Base-by-base conservation (phyloP, 2,329 filamentous ascomycete genomes). In the Claviceps arundinis region DNA sequence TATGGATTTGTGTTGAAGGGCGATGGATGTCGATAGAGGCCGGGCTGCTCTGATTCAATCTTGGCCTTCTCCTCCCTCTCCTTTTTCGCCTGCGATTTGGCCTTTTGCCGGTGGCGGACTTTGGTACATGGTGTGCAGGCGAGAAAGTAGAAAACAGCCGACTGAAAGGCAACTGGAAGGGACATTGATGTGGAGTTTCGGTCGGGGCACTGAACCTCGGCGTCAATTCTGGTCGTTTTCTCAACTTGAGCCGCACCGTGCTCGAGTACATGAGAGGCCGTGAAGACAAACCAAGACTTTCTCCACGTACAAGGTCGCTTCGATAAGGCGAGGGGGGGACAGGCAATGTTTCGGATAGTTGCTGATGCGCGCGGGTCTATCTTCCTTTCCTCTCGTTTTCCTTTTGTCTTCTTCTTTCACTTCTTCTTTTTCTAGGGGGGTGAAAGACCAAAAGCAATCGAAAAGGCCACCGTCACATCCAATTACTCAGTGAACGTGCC, bases 1-100 rank as follows among this genome's bases (percentile, higher is more conserved):
- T 87, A 88, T 13, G 85, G 84, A 61, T 96, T 96, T 30, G 89
- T 95, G 61, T 83, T 84, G 60, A 89, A 93, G 1, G 89, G 87
- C 45, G 82, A 80, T 1, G 85, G 89, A 61, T 96, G 89, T 49
- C 81, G 76, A 66, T 95, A 93, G 11, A 81, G 68, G 42, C 79
- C 80, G 0, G 87, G 87, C 64, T 89, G 80, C 57, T 89, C 80
- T 51, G 76, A 77, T 59, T 85, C 78, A 53, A 82, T 68, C 54
- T 74, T 78, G 46, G 77, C 75, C 64, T 85, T 84, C 58, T 85
- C 79, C 58, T 78, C 73, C 52, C 82, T 76, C 55, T 85, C 82
- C 60, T 77, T 77, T 62, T 81, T 81, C 48, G 87, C 86, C 64
- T 87, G 77, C 59, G 80, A 78, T 66, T 80, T 84, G 53, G 84